Evolutionary conservation across 176 grass and related monocot genomes (phyloP).

Genomic region (Themeda triandra): DNA sequence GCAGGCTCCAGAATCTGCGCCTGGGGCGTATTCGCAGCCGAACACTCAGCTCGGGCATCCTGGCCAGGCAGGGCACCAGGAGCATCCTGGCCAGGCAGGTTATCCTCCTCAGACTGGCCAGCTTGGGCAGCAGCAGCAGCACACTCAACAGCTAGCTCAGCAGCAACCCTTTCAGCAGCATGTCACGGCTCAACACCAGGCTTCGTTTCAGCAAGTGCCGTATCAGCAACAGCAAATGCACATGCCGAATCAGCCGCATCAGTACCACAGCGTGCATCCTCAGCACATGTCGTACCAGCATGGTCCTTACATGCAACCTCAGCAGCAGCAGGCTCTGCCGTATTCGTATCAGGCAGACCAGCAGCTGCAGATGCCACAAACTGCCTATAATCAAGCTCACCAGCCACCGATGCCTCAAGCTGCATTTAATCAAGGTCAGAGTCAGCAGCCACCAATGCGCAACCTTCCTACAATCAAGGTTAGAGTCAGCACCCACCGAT

Average conservation of each 20-base stretch:
- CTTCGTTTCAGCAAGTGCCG: conserved; percentile 29
- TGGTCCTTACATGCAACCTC: conserved; percentile 49
- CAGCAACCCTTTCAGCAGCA: conserved; percentile 32
- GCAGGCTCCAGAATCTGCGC: conserved; percentile 24
- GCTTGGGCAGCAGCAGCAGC: conserved; percentile 27
- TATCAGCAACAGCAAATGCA: conserved; percentile 55
- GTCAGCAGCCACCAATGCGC: conserved; percentile 31
- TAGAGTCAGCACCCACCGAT: conserved; percentile 26
- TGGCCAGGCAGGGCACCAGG: conserved; percentile 27
- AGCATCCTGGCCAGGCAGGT: conserved; percentile 22
- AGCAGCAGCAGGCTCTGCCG: conserved; percentile 47
- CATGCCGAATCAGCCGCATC: conserved; percentile 39
- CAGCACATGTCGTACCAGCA: conserved; percentile 59
- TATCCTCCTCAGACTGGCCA: conserved; percentile 31
- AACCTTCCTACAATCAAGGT: conserved; percentile 33
- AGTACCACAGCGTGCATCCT: conserved; percentile 24
- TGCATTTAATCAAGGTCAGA: neutral
- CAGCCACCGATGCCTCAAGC: conserved; percentile 16
- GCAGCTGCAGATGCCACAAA: conserved; percentile 31
- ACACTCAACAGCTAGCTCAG: no score
- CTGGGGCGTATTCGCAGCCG: conserved; percentile 37
- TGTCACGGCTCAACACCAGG: conserved; percentile 33
- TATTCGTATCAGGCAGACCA: conserved; percentile 60
- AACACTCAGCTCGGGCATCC: conserved; percentile 24
- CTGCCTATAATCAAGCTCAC: conserved; percentile 34